phyloP scores from a whole-genome alignment of 2,329 filamentous ascomycete species.

The Esteya vermicola region DNA sequence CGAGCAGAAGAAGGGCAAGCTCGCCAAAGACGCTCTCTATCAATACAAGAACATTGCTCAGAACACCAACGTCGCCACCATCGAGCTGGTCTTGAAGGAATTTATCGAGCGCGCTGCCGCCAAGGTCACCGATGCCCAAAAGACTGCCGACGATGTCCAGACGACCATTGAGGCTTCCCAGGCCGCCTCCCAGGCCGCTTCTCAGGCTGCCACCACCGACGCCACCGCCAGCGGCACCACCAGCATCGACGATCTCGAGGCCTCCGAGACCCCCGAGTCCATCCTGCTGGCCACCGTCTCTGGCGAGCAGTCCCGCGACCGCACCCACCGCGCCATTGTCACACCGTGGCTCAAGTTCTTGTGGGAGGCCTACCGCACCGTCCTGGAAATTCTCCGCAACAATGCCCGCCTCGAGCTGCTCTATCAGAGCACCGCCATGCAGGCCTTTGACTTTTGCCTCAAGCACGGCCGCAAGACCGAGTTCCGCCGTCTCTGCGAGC shows the following conservation, averaged over 20 bases:
- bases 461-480: conserved; percentile 98
- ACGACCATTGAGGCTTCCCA: conserved; percentile 62
- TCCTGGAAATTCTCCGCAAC: conserved; percentile 97
- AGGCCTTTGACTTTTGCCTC: conserved; percentile 97
- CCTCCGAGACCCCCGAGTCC: conserved; percentile 93
- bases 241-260: conserved; percentile 89
- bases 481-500: conserved; percentile 94
- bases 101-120: conserved; percentile 95
- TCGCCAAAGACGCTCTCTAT: conserved; percentile 96
- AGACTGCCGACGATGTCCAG: conserved; percentile 92
- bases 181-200: too few relatives aligned
- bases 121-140: conserved; percentile 91
- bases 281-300: conserved; percentile 96
- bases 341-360: conserved; percentile 99
- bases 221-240: too few relatives aligned
- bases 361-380: conserved; percentile 98
- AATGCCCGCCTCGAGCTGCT: conserved; percentile 94
- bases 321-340: conserved; percentile 94
- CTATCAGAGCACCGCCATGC: conserved; percentile 95
- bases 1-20: conserved; percentile 94
- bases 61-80: conserved; percentile 96
- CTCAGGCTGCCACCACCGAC: too few relatives aligned
- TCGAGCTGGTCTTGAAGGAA: conserved; percentile 92
- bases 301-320: conserved; percentile 91
- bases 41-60: conserved; percentile 99